Conservation (phyloP, 192 early-diverging fungal species). For the Gaertneriomyces semiglobifer region DNA sequence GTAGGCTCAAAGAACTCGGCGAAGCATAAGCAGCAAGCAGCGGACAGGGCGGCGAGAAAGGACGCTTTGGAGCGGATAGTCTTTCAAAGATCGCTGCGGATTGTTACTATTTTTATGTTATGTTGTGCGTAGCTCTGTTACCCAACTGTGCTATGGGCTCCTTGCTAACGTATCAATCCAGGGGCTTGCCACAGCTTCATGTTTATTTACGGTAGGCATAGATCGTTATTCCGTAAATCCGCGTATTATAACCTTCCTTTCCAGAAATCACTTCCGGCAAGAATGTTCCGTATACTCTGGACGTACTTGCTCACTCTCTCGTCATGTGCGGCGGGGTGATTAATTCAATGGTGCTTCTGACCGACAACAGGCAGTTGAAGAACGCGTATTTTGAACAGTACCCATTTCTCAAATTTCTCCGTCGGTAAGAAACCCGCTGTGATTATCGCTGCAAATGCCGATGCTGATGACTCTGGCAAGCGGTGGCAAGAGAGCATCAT, state of each 20-base stretch:
- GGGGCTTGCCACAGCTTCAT: background rate
- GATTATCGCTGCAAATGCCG: too few species aligned
- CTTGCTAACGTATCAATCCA: background rate
- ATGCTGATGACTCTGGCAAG: too few species aligned
- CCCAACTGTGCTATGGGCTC: background rate
- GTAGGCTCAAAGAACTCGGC: too few species aligned
- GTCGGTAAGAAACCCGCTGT: background rate
- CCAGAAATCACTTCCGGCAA: background rate
- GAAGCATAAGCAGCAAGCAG: too few species aligned
- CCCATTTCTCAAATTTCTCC: background rate
- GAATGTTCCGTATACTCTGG: background rate
- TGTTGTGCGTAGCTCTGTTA: background rate
- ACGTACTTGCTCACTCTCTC: constrained; percentile 2
- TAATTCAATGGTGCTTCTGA: background rate
- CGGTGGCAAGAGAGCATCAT: too few species aligned
- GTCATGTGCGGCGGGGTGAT: background rate
- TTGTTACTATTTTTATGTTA: background rate
- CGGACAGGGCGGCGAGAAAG: background rate
- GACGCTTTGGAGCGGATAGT: background rate
- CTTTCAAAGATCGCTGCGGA: background rate
- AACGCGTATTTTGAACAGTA: background rate
- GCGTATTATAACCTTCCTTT: background rate
- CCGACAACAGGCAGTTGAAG: background rate
- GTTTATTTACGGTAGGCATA: background rate
- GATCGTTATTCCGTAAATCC: background rate